Base-by-base conservation (phyloP, 768 basidiomycete species). In the Suillus weaverae region DNA sequence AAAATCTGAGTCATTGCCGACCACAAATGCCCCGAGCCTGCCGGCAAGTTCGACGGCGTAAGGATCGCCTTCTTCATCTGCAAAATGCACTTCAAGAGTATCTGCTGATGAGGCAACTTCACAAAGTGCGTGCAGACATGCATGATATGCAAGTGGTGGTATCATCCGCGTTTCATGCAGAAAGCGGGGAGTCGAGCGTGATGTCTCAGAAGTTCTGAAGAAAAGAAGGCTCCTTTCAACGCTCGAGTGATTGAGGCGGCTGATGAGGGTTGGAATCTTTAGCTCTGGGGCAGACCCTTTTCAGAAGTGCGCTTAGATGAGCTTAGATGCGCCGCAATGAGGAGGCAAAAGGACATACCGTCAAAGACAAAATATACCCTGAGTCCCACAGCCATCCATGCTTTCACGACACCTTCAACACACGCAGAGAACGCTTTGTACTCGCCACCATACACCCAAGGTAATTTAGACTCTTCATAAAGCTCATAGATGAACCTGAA, bases 381-480 rank as follows among this genome's bases (percentile, higher is more conserved):
- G 44, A 93, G 73, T 26, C 91, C 89, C 11, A 91, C 79, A 32
- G 79, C 76, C 53, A 89, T 81, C 93, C 91, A 94, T 14, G 89
- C 86, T 64, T 81, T 73, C 14, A 90, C 85, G 18, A 88, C 83
- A 55, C 68, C 74, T 51, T 71, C 74, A 4, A 90, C 80, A 20
- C 84, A 74, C n/a, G 73, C 69, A 9, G 76, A 74, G 66, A 92
- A 89, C 61, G 81, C 81, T 2, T 74, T 71, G 68, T 92, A 92
- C 75, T 95, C 92, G 14, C 93, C 93, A 7, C 93, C 93, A 70
- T 92, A 95, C 1, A 91, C 90, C 93, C 92, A 94, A 7, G 91
- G 87, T 55, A 92, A 78, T 63, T 78, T 81, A 2, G 88, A 87
- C 62, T 81, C 80, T 35, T 82, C 76, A 65, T 90, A 81, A 26